These are phyloP conservation scores for Linderniella brevidens DNA, from an alignment of 257 asterid genomes.

Conservation along the genomic window DNA sequence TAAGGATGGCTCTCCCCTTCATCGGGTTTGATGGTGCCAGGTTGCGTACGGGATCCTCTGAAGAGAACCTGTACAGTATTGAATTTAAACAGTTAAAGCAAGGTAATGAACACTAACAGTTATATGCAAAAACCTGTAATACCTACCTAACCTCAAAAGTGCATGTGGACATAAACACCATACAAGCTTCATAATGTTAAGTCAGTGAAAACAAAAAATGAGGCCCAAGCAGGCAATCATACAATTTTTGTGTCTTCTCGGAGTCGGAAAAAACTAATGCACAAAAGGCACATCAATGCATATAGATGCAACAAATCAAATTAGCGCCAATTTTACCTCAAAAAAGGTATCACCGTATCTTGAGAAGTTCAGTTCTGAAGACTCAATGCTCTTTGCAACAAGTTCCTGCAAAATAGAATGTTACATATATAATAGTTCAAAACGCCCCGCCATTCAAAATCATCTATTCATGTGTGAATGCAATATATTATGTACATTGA, in stretches of 20 bases:
- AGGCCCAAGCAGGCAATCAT: no score
- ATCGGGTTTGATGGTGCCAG: conserved; percentile 93
- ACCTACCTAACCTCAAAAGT: conserved; percentile 1
- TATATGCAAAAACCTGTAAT: conserved; percentile 4
- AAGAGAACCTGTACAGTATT: conserved; percentile 70
- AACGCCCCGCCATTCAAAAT: neutral
- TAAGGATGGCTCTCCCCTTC: conserved; percentile 95
- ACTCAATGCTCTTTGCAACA: conserved; percentile 69
- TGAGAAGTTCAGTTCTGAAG: conserved; percentile 71
- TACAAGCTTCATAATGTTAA: neutral
- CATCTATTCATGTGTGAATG: neutral
- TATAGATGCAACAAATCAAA: neutral
- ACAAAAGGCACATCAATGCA: neutral
- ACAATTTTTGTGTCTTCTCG: no score
- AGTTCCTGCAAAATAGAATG: conserved; percentile 50
- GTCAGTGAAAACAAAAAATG: neutral
- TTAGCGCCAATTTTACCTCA: conserved; percentile 30
- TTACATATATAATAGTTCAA: conserved; percentile 6
- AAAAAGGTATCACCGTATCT: conserved; percentile 97
- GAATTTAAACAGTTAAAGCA: no score
- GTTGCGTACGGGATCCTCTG: conserved; percentile 91
- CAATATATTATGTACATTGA: neutral
- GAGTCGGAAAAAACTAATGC: neutral
- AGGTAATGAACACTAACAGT: no score
- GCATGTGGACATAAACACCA: neutral